Base-by-base conservation (phyloP, 345 rosid genomes). In the Populus pruinosa region DNA sequence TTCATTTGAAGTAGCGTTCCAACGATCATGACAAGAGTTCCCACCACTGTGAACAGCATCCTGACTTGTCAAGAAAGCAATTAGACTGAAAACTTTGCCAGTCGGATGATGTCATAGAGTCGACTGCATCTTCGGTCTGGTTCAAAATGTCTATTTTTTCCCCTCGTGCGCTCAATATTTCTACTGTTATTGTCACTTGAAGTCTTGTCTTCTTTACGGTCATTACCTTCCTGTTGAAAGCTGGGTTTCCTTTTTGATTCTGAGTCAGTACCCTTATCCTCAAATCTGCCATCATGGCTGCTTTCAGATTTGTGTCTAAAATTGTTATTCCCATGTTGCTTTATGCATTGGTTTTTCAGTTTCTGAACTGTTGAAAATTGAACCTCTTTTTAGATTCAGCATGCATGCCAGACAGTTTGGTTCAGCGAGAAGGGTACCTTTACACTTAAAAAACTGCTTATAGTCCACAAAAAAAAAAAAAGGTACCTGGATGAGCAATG, bases 11-110 rank as follows among this genome's bases (percentile, higher is more conserved):
- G 62, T 62, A 13, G 53, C 12, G 41, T 14, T 69, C 20, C 14
- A 53, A 35, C 61, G 38, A 49, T 83, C 76, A 79, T 72, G 76
- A 76, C 74, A 72, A 76, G 55, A 72, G 72, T 44, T 78, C 79
- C 82, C 86, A 83, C 89, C 85, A 84, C 39, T 76, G 72, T 17
- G 86, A 83, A 71, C 70, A 74, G 67, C 76, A 75, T 35, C 79
- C 79, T 12, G 83, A 77, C 71, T 81, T 55, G 3, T 76, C 76
- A 14, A 77, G 78, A 44, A 70, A 74, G 64, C 33, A 67, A 25
- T 25, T 43, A 61, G 83, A 71, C 31, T 81, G 78, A 47, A 71
- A 70, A 68, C 44, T 62, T 55, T 70, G 38, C 85, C 85, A 83
- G 31, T 77, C 76, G 35, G 38, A 67, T 35, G 83, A 79, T 41